phyloP scores from a whole-genome alignment of 805 yeast genomes.

The Nakazawaea wickerhamii region DNA sequence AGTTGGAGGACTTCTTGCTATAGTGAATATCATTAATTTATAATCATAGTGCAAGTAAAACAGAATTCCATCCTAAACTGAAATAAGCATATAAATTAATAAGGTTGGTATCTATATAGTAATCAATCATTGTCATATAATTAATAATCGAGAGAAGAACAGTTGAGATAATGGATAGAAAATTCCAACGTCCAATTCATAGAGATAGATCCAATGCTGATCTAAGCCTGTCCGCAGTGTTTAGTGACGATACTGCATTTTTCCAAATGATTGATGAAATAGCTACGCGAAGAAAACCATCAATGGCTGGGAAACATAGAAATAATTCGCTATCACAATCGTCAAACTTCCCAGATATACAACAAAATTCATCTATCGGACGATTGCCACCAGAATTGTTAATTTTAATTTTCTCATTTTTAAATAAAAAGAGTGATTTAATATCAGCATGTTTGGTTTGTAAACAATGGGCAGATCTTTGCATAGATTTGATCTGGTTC shows the following conservation, averaged over 20 bases:
- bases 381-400: slow-evolving; percentile 56
- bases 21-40: too few species aligned
- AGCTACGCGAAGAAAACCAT: slow-evolving; percentile 6
- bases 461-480: slow-evolving; percentile 70
- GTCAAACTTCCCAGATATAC: not conserved
- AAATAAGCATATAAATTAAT: too few species aligned
- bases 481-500: slow-evolving; percentile 81
- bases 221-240: not conserved
- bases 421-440: slow-evolving; percentile 54
- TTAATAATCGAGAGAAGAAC: too few species aligned
- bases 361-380: slow-evolving; percentile 32
- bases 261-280: slow-evolving; percentile 11
- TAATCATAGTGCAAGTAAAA: too few species aligned
- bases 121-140: too few species aligned
- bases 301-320: slow-evolving; percentile 8
- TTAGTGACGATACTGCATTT: slow-evolving; percentile 12
- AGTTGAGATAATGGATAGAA: slow-evolving; percentile 1
- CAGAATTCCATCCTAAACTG: too few species aligned
- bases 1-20: too few species aligned
- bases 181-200: not conserved
- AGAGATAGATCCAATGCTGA: slow-evolving; percentile 7
- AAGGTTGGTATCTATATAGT: too few species aligned
- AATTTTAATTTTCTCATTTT: slow-evolving; percentile 58
- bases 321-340: slow-evolving; percentile 7
- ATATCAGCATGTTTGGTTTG: slow-evolving; percentile 67